phyloP scores from a whole-genome alignment of 2,329 filamentous ascomycete genomes.

The Myriosclerotinia duriaeana region DNA sequence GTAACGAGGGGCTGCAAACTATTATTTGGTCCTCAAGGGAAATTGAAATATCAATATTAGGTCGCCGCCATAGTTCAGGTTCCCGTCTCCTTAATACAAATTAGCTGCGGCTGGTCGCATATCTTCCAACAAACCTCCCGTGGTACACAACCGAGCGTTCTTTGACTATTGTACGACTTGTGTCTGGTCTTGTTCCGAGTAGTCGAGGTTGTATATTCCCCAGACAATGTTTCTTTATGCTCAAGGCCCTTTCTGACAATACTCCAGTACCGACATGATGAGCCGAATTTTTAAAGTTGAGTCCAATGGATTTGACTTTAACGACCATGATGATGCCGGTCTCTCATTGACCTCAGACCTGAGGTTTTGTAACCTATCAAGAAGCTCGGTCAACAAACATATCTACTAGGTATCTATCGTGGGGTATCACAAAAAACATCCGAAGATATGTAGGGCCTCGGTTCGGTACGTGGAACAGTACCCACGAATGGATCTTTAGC shows the following conservation, averaged over 20 bases:
- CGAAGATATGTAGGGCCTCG: conserved; percentile 17
- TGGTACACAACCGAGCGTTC: neutral
- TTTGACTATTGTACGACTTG: neutral
- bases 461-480: conserved; percentile 16
- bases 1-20: neutral
- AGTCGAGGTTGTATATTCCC: conserved; percentile 1
- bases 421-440: conserved; percentile 12
- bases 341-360: neutral
- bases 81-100: neutral
- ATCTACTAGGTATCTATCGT: too few relatives aligned
- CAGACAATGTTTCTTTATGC: neutral
- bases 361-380: neutral
- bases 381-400: conserved; percentile 14
- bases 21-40: neutral
- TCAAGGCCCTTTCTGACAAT: neutral
- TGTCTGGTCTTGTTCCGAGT: neutral
- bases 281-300: neutral
- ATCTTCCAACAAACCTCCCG: conserved; percentile 8
- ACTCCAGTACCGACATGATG: neutral
- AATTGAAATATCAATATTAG: neutral
- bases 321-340: conserved; percentile 1
- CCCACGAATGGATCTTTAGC: conserved; percentile 1
- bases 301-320: neutral
- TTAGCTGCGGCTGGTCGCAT: conserved; percentile 19
- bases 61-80: conserved; percentile 9